Evolutionary conservation across 176 grass and related monocot genomes (phyloP).

Genomic region (Zizania latifolia): DNA sequence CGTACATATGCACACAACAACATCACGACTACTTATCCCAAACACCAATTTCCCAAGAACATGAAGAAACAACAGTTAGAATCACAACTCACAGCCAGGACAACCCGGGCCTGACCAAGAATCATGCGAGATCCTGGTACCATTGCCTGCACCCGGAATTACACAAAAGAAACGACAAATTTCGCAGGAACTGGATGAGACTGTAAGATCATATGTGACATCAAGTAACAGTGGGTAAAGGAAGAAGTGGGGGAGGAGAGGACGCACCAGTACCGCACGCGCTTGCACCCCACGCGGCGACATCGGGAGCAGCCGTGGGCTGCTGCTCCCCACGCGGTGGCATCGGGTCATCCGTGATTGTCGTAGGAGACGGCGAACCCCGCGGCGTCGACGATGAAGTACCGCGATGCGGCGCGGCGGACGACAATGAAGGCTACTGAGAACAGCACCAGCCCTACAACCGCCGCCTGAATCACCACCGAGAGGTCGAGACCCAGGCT

Average conservation of each 20-base stretch:
- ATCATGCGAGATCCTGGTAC: background rate
- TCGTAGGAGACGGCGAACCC: conserved; percentile 44
- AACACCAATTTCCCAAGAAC: too few relatives aligned
- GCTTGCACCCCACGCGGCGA: conserved; percentile 50
- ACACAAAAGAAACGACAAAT: background rate
- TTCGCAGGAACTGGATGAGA: too few relatives aligned
- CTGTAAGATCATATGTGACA: too few relatives aligned
- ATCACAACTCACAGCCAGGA: too few relatives aligned
- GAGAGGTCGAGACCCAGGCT: conserved; percentile 56
- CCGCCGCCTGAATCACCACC: too few relatives aligned
- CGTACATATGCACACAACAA: background rate
- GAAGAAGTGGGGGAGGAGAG: background rate
- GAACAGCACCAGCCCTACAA: conserved; percentile 40
- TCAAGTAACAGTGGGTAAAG: too few relatives aligned
- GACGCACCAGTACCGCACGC: conserved; percentile 82
- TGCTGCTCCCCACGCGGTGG: too few relatives aligned
- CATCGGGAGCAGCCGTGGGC: conserved; percentile 26
- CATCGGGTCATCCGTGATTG: too few relatives aligned
- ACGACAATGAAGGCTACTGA: conserved; percentile 35
- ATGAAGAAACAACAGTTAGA: too few relatives aligned
- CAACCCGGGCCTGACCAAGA: background rate
- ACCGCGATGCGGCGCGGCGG: conserved; percentile 61
- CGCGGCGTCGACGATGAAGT: conserved; percentile 81
- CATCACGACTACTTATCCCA: background rate
- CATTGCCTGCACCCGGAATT: background rate